phyloP scores from a whole-genome alignment of 148 eudicot species.

The Dysphania ambrosioides region DNA sequence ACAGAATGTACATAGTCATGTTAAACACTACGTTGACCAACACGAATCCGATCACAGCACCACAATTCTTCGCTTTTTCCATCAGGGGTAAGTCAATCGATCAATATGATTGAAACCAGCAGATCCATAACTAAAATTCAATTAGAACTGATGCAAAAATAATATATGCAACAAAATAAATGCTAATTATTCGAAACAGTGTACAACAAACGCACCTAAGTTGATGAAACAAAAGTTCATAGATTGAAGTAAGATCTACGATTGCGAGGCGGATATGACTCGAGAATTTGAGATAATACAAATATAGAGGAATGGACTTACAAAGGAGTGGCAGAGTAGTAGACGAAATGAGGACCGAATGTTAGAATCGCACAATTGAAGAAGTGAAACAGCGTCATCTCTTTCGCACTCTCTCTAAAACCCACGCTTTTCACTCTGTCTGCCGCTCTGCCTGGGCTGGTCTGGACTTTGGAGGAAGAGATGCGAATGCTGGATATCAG shows the following conservation, averaged over 20 bases:
- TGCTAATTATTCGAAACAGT: neutral
- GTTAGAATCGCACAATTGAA: slow-evolving; percentile 93
- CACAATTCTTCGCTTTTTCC: neutral
- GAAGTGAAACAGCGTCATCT: slow-evolving; percentile 94
- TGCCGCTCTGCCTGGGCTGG: neutral
- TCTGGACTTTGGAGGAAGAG: neutral
- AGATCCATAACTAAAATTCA: slow-evolving; percentile 11
- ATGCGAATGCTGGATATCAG: neutral
- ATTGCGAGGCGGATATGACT: neutral
- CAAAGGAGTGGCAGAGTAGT: slow-evolving; percentile 96
- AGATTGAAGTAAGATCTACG: neutral
- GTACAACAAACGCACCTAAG: neutral
- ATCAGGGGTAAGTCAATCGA: neutral
- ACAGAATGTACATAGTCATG: neutral
- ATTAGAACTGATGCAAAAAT: neutral
- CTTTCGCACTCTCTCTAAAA: slow-evolving; percentile 11
- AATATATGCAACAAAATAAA: neutral
- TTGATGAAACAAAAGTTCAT: neutral
- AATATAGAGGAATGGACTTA: slow-evolving; percentile 26
- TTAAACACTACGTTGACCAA: neutral
- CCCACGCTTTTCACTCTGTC: neutral
- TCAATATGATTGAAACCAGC: neutral
- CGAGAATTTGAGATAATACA: neutral
- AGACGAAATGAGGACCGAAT: slow-evolving; percentile 96
- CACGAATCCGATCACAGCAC: neutral